Percentiles rank a stretch among this genome's conserved stretches.
Evolutionary conservation across 139 green algal genomes (phyloP).

Genomic region (Chlamydomonas sp.): DNA sequence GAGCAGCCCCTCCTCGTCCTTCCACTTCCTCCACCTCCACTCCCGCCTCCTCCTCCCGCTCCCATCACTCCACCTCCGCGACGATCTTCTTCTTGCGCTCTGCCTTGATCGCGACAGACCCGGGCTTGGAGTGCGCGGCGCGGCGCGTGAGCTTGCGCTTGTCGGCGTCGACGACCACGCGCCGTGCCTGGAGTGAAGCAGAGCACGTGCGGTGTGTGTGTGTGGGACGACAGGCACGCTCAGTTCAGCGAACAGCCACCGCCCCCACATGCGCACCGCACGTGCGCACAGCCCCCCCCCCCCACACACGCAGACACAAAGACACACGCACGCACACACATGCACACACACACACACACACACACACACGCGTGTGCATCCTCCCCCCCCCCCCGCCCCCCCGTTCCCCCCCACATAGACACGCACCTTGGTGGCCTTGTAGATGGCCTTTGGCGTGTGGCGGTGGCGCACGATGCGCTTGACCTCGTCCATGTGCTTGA

Average conservation of each 20-base stretch:
- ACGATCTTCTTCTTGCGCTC: constrained; percentile 87
- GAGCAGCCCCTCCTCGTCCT: no score
- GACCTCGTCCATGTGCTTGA: constrained; percentile 93
- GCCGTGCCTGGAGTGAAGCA: no score
- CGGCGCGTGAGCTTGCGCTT: constrained; percentile 60
- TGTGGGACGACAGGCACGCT: not conserved
- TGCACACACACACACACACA: not conserved
- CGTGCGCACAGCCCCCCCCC: not conserved
- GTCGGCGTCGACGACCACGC: constrained; percentile 65
- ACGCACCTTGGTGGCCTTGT: constrained; percentile 57
- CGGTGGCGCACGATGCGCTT: constrained; percentile 78
- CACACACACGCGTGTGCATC: not conserved
- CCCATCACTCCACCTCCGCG: constrained; percentile 72
- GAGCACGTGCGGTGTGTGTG: constrained; percentile 17
- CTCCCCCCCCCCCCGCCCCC: no score
- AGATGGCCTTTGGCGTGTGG: constrained; percentile 79
- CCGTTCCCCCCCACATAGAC: no score
- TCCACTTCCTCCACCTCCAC: no score
- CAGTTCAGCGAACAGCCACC: not conserved
- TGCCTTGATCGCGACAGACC: constrained; percentile 67
- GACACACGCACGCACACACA: no score
- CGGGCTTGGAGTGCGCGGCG: constrained; percentile 72
- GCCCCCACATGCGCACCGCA: not conserved
- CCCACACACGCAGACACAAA: no score
- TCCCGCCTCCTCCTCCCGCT: no score